These are phyloP conservation scores for Paracorniculantispora psalliotae DNA, from an alignment of 2,329 filamentous ascomycete species.

Conservation along the genomic window DNA sequence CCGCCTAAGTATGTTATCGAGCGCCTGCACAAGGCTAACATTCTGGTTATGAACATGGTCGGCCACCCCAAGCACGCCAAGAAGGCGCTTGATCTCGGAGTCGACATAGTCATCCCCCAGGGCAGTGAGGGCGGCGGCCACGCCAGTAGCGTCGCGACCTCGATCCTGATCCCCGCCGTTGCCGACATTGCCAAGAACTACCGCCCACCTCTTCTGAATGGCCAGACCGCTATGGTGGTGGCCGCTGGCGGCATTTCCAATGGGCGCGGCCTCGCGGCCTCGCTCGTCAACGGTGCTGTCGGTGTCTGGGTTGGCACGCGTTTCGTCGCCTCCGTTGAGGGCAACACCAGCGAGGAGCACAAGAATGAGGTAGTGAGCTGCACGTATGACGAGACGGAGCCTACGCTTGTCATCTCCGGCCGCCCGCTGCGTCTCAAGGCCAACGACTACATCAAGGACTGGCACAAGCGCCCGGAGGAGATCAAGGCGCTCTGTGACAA, in stretches of 20 bases:
- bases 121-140: slow-evolving; percentile 92
- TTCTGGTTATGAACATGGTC: slow-evolving; percentile 96
- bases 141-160: slow-evolving; percentile 80
- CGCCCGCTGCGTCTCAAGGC: slow-evolving; percentile 73
- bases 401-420: slow-evolving; percentile 78
- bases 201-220: slow-evolving; percentile 62
- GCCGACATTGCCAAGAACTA: slow-evolving; percentile 77
- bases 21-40: slow-evolving; percentile 69
- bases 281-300: slow-evolving; percentile 79
- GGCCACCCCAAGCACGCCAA: slow-evolving; percentile 86
- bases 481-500: slow-evolving; percentile 70
- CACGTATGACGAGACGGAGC: slow-evolving; percentile 70
- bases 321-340: slow-evolving; percentile 80
- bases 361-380: slow-evolving; percentile 81
- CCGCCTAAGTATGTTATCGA: slow-evolving; percentile 71
- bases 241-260: slow-evolving; percentile 86
- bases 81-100: slow-evolving; percentile 80
- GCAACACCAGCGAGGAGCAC: slow-evolving; percentile 73
- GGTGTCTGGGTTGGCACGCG: slow-evolving; percentile 94
- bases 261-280: slow-evolving; percentile 73
- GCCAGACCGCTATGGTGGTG: slow-evolving; percentile 70
- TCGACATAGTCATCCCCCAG: slow-evolving; percentile 88
- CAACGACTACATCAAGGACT: slow-evolving; percentile 77
- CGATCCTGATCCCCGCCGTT: slow-evolving; percentile 81
- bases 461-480: slow-evolving; percentile 72